A percentile compares a stretch with the other conserved stretches of the same genome.
These are phyloP conservation scores for Helianthus annuus DNA, from an alignment of 129 eudicot genomes.

Conservation along the genomic window DNA sequence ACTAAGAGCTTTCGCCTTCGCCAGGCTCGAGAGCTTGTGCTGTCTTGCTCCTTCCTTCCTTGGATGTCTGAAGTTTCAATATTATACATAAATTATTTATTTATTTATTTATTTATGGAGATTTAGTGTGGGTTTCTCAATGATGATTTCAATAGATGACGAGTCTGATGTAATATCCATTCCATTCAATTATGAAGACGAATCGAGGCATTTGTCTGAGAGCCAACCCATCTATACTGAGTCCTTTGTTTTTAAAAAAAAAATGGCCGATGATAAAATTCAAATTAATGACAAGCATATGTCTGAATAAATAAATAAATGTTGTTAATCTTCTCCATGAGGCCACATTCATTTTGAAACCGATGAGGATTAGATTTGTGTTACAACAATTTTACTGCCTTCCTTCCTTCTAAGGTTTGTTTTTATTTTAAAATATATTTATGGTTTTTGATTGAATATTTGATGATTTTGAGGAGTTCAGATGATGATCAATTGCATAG, in stretches of 20 bases:
- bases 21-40: conserved; percentile 49
- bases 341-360: conserved; percentile 34
- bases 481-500: conserved; percentile 64
- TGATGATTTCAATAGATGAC: conserved; percentile 35
- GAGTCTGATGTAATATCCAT: conserved; percentile 35
- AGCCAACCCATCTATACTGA: background rate
- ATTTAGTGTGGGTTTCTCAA: background rate
- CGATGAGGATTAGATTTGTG: conserved; percentile 45
- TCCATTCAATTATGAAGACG: conserved; percentile 21
- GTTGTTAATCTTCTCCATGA: conserved; percentile 64
- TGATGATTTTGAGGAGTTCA: conserved; percentile 25
- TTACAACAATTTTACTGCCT: conserved; percentile 55
- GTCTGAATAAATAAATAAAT: conserved; percentile 38
- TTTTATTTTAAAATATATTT: background rate
- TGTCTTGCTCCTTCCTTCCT: conserved; percentile 41
- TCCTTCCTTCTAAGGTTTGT: conserved; percentile 58
- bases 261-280: conserved; percentile 50
- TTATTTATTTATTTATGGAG: no score
- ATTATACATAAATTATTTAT: no score
- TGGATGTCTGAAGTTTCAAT: conserved; percentile 45
- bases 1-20: conserved; percentile 47
- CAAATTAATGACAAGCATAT: conserved; percentile 56
- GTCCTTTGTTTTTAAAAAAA: no score
- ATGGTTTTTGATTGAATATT: background rate
- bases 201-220: conserved; percentile 41